A percentile compares a stretch with the other conserved stretches of the same genome.
phyloP scores from a whole-genome alignment of 768 basidiomycete species.

The Daedaleopsis nitida region DNA sequence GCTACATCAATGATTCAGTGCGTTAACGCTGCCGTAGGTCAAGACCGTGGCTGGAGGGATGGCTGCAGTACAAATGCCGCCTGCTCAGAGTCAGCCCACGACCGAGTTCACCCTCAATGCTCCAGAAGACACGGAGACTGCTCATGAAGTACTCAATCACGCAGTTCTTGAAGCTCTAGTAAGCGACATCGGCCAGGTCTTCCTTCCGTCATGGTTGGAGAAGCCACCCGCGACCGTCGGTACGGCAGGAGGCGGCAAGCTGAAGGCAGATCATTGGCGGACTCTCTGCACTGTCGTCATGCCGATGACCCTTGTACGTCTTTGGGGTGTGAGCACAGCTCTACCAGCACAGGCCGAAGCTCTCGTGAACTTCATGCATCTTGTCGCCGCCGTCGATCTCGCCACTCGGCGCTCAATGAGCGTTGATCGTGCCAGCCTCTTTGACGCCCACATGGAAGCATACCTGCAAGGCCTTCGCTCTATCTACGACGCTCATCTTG shows the following conservation, averaged over 20 bases:
- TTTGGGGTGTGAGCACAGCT: conserved; percentile 29
- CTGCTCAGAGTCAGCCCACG: no score
- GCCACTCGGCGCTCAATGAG: conserved; percentile 21
- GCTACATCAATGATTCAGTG: no score
- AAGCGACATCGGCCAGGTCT: neutral
- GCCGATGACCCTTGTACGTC: conserved; percentile 35
- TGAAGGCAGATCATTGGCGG: conserved; percentile 41
- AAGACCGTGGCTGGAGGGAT: no score
- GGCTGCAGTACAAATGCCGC: no score
- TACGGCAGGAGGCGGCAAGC: conserved; percentile 32
- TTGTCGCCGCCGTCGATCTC: conserved; percentile 19
- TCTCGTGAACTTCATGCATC: conserved; percentile 35
- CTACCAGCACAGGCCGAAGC: conserved; percentile 11
- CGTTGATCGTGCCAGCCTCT: neutral
- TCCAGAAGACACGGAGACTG: no score
- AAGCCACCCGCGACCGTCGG: conserved; percentile 36
- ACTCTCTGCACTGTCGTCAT: conserved; percentile 36
- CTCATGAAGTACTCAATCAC: no score
- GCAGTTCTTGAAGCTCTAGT: neutral
- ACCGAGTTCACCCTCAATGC: no score
- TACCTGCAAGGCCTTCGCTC: conserved; percentile 24
- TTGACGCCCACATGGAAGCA: conserved; percentile 3
- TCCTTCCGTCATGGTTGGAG: conserved; percentile 35
- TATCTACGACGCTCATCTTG: conserved; percentile 22
- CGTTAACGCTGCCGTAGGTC: no score